Conservation (phyloP, 1,284 basidiomycete genomes). For the Austroboletus novae-zelandiae region DNA sequence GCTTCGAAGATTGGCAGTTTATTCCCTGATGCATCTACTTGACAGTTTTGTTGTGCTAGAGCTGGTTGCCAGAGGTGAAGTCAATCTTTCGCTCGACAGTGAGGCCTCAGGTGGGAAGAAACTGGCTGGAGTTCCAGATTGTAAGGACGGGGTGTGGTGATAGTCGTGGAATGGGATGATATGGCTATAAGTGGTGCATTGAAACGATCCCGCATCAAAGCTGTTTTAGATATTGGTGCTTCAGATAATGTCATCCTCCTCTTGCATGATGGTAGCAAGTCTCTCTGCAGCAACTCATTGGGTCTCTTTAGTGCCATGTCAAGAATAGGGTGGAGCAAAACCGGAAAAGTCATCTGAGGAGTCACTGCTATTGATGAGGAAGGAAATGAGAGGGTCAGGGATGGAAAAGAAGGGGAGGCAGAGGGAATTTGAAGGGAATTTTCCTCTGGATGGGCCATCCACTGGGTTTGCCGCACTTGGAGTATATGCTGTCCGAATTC, state of each 20-base stretch:
- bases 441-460: conserved; percentile 40
- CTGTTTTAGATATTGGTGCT: too few species aligned
- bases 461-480: conserved; percentile 6
- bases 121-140: conserved; percentile 6
- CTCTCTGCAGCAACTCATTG: too few species aligned
- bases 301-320: background rate
- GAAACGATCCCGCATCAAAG: background rate
- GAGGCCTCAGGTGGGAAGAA: conserved; percentile 22
- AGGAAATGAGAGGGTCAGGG: conserved; percentile 5
- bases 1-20: too few species aligned
- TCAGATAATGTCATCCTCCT: too few species aligned
- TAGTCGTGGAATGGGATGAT: too few species aligned
- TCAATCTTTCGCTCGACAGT: conserved; percentile 20
- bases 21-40: too few species aligned
- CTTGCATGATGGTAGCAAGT: too few species aligned
- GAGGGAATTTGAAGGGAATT: conserved; percentile 18
- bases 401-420: conserved; percentile 34
- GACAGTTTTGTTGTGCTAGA: too few species aligned
- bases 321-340: background rate
- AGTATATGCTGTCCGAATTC: conserved; percentile 2
- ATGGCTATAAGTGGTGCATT: background rate
- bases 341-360: too few species aligned
- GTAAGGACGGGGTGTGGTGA: conserved; percentile 7
- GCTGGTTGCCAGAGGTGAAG: conserved; percentile 11
- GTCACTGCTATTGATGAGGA: conserved; percentile 12